A percentile compares a stretch with the other conserved stretches of the same genome.
Conservation (phyloP, 169 alveolate genomes). For the Cryptosporidium meleagridis region DNA sequence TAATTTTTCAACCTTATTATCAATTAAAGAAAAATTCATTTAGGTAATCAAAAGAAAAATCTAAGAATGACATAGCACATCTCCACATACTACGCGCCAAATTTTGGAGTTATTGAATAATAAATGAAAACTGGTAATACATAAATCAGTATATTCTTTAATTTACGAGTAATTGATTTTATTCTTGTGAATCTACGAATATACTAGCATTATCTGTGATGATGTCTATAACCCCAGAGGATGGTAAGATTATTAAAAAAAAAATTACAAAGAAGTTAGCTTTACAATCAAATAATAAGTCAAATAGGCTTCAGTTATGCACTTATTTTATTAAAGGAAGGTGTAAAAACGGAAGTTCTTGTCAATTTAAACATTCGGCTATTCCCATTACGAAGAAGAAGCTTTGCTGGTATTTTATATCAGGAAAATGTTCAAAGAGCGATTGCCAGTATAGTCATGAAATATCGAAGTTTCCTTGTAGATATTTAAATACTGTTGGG, state of each 20-base stretch:
- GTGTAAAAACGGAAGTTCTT: slow-evolving; percentile 46
- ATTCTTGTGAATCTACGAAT: neutral
- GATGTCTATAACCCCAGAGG: neutral
- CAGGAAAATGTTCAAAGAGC: slow-evolving; percentile 60
- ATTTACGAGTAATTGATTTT: neutral
- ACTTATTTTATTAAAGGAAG: slow-evolving; percentile 49
- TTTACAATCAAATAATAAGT: neutral
- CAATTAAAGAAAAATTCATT: neutral
- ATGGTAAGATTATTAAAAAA: neutral
- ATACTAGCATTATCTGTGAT: neutral
- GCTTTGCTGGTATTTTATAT: slow-evolving; percentile 58
- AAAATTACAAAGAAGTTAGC: neutral
- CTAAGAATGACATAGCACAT: slow-evolving; percentile 67
- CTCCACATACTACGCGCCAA: slow-evolving; percentile 75
- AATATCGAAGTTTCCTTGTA: slow-evolving; percentile 62
- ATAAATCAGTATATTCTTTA: neutral
- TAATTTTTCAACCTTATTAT: neutral
- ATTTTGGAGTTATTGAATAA: neutral
- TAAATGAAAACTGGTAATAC: neutral
- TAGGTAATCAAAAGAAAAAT: neutral
- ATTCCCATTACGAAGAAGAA: slow-evolving; percentile 48
- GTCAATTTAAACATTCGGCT: slow-evolving; percentile 32
- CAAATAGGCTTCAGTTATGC: slow-evolving; percentile 30
- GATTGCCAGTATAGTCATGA: slow-evolving; percentile 72
- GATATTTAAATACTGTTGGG: slow-evolving; percentile 61